These are phyloP conservation scores for Selaginella moellendorffii DNA, from an alignment of 75 land plant genomes.

Conservation along the genomic window DNA sequence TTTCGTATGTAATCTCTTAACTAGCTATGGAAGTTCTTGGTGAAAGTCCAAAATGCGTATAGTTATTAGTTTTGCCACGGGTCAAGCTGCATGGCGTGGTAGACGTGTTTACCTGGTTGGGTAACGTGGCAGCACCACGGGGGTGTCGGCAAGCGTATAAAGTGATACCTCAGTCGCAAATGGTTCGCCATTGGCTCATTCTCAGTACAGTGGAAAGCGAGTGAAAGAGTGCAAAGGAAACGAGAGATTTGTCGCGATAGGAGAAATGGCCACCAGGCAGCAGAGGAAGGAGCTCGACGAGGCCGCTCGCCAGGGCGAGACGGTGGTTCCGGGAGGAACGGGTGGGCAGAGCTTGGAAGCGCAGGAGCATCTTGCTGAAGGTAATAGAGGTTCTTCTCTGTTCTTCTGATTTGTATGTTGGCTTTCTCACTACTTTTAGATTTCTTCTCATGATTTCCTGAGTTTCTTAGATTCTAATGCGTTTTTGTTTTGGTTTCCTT, in stretches of 20 bases:
- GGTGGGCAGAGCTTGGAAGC: conserved; percentile 43
- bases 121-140: background rate
- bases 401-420: too few relatives aligned
- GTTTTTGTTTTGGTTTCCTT: conserved; percentile 4
- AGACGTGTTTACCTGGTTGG: background rate
- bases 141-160: too few relatives aligned
- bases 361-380: conserved; percentile 60
- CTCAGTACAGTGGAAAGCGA: background rate
- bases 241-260: background rate
- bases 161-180: too few relatives aligned
- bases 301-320: conserved; percentile 42
- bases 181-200: too few relatives aligned
- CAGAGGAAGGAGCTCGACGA: conserved; percentile 27
- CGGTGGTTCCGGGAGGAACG: conserved; percentile 52
- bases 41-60: too few relatives aligned
- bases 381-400: too few relatives aligned
- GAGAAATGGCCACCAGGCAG: background rate
- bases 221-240: background rate
- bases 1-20: too few relatives aligned
- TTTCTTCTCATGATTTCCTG: too few relatives aligned
- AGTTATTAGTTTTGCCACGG: background rate
- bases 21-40: too few relatives aligned
- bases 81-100: background rate
- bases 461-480: too few relatives aligned
- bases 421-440: too few relatives aligned